Evolutionary conservation across 495 filamentous ascomycete species (phyloP), one percentile per base, ranked within the genome.

Genomic region (Penicillium simplicissimum): DNA sequence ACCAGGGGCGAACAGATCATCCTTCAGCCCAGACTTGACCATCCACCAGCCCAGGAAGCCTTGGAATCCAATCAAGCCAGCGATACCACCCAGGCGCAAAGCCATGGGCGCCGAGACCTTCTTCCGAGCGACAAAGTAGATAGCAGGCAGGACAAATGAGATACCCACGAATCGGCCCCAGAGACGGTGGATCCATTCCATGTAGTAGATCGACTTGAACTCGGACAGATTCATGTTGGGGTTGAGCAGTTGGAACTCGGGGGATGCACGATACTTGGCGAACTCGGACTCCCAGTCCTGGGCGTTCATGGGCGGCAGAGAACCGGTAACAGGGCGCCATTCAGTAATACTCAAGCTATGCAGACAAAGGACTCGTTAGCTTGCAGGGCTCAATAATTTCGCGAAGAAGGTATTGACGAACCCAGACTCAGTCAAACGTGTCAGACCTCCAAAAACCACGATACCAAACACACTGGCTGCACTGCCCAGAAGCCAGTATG

Each of bases 21-120:
- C 95, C 65, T 91, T 92, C 58, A 98, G 79, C 2, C 95, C 95
- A 0, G 89, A 93, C 74, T 96, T 96, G 65, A 98, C 95, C 95
- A 98, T 98, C 92, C 94, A 98, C 95, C 95, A 98, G 10, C 95
- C 95, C 48, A 98, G 83, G 65, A 95, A 87, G 9, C 96, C 95
- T 75, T 98, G 95, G 73, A 97, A 95, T 34, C 91, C 96, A 73
- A 98, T 97, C 54, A 97, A 77, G 36, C 82, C 88, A 21, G 89
- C 88, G 60, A 98, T 97, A 1, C 93, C 94, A 17, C 83, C 78
- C n/a, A 98, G 83, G 43, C 86, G 85, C 45, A 73, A 70, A 6
- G 92, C 88, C 87, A 96, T 96, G 37, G 85, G 87, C 38, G 80
- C 78, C 23, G 90, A 88, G 33, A 97, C 93, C 58, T 87, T 86